These are phyloP conservation scores for Pythium biforme DNA, from an alignment of 352 stramenopile species.

Conservation along the genomic window DNA sequence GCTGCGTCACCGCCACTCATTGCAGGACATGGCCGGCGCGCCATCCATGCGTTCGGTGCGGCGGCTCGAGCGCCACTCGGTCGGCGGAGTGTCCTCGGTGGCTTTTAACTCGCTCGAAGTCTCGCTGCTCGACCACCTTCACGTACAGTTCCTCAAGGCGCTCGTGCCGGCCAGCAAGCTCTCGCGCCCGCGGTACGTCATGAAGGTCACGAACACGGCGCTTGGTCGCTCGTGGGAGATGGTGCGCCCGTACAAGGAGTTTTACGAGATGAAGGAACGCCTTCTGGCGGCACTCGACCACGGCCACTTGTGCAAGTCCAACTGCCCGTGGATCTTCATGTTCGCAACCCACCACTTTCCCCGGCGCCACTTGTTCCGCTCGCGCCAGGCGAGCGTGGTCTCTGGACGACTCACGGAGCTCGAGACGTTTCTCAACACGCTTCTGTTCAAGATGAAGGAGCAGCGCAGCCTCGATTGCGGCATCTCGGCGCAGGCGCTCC, in stretches of 20 bases:
- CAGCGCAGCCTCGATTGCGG: conserved; percentile 60
- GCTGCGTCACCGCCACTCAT: conserved; percentile 22
- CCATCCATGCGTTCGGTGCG: conserved; percentile 18
- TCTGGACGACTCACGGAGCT: conserved; percentile 55
- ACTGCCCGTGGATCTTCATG: conserved; percentile 87
- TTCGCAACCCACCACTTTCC: conserved; percentile 78
- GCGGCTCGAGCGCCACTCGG: conserved; percentile 55
- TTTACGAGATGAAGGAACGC: conserved; percentile 73
- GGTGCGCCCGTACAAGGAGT: conserved; percentile 72
- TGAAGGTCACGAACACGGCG: conserved; percentile 71
- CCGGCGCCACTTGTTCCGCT: conserved; percentile 70
- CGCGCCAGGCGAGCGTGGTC: conserved; percentile 62
- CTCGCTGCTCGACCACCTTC: conserved; percentile 68
- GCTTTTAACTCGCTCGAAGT: conserved; percentile 51
- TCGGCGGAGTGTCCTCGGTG: conserved; percentile 12
- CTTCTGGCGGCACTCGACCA: conserved; percentile 61
- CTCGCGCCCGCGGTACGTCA: conserved; percentile 66
- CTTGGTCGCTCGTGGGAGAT: conserved; percentile 80
- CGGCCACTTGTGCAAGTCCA: conserved; percentile 76
- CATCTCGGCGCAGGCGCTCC: conserved; percentile 55
- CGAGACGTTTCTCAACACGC: conserved; percentile 63
- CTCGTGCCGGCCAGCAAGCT: conserved; percentile 73
- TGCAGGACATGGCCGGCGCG: conserved; percentile 5
- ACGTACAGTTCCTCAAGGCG: conserved; percentile 82
- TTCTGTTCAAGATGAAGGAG: conserved; percentile 60